Evolutionary conservation across 805 yeast species (phyloP), one percentile per base, ranked within the genome.

Genomic region (Ogataea henricii): DNA sequence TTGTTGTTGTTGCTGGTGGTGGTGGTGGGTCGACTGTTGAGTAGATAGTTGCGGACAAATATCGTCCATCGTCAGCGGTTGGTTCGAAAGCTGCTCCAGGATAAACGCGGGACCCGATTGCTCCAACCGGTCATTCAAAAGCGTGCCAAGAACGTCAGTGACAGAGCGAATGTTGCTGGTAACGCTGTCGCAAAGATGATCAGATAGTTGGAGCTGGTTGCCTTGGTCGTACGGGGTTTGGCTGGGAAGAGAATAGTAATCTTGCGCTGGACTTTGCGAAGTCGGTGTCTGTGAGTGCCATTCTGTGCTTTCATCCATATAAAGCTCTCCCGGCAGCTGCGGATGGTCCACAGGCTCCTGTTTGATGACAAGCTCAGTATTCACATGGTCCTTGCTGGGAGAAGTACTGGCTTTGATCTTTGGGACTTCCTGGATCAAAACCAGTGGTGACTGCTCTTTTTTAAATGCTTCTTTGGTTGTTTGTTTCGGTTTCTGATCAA

Each of bases 81-180:
- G 34, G 27, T 40, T 33, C 14, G 40, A 12, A 12, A 49, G 40
- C 23, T 52, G 43, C n/a, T 49, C 48, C 22, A 42, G 21, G 3
- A 45, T 22, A 3, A 42, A 43, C 16, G 50, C 34, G 2, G 53
- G 45, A 9, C 40, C 40, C 3, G 22, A 17, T 18, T 25, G 40
- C 23, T 18, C 29, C 14, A 21, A 32, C 14, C 33, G 41, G 23
- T 44, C 33, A 16, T 47, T 41, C n/a, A 41, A 39, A 17, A 51
- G 33, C n/a, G 51, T 29, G 13, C 45, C 49, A 25, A 51, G 33
- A 14, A 33, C 43, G 9, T 46, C 38, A 18, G 36, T 38, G 10
- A 47, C 47, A 20, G 45, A 36, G 20, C 41, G 43, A 27, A 50
- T 41, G 17, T 43, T 46, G n/a, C 38, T 40, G 20, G 42, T 8